Conservation (phyloP, 2,329 filamentous ascomycete species). For the Endoconidiophora polonica region DNA sequence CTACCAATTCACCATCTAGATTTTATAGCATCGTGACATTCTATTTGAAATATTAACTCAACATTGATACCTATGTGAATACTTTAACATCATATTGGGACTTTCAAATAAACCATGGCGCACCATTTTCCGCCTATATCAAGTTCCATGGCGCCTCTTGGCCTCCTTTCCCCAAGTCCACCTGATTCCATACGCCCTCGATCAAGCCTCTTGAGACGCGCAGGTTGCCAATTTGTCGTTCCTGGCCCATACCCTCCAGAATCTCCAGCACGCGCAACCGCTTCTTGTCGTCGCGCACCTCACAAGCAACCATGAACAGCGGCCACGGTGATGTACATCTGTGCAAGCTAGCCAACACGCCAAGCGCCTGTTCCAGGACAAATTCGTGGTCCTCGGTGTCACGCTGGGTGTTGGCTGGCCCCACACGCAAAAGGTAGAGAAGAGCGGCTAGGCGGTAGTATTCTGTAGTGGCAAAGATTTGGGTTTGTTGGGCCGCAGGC, state of each 20-base stretch:
- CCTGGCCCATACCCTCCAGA: conserved; percentile 26
- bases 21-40: background rate
- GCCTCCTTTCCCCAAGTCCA: conserved; percentile 21
- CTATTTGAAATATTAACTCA: background rate
- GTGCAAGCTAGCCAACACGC: conserved; percentile 21
- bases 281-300: conserved; percentile 25
- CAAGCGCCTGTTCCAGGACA: conserved; percentile 22
- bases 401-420: conserved; percentile 13
- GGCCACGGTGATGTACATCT: conserved; percentile 33
- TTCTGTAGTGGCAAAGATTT: conserved; percentile 28
- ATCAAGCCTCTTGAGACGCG: conserved; percentile 27
- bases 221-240: conserved; percentile 29
- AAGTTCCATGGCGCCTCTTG: conserved; percentile 11
- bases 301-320: conserved; percentile 30
- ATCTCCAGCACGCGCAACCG: conserved; percentile 24
- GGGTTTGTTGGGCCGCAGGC: conserved; percentile 17
- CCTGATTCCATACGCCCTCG: conserved; percentile 29
- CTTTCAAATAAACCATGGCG: conserved; percentile 15
- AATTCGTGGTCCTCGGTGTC: conserved; percentile 13
- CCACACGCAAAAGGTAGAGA: conserved; percentile 26
- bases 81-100: too few species aligned
- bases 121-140: conserved; percentile 12
- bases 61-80: background rate
- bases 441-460: conserved; percentile 33
- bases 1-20: background rate